Percentiles rank a stretch among this genome's conserved stretches.
These are phyloP conservation scores for Wickerhamiella cacticola DNA, from an alignment of 805 yeast genomes.

Conservation along the genomic window DNA sequence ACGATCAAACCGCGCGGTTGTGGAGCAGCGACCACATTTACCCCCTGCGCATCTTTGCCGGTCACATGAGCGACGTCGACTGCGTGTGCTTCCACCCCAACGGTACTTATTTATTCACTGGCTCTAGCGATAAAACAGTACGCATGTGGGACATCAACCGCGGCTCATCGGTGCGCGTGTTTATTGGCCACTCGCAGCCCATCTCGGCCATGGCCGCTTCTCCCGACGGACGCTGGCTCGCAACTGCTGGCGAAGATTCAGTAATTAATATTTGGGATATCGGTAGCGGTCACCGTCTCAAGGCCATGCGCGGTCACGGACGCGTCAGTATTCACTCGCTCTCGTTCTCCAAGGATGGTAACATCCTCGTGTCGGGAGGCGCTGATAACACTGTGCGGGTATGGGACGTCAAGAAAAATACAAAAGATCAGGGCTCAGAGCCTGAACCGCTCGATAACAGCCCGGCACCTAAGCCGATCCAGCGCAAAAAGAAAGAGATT, in stretches of 20 bases:
- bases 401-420: slow-evolving; percentile 87
- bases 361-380: slow-evolving; percentile 80
- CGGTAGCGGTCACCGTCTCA: slow-evolving; percentile 77
- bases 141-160: slow-evolving; percentile 95
- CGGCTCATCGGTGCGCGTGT: slow-evolving; percentile 83
- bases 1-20: slow-evolving; percentile 91
- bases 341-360: slow-evolving; percentile 76
- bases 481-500: slow-evolving; percentile 44
- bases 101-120: slow-evolving; percentile 87
- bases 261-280: slow-evolving; percentile 86
- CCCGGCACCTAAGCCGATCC: slow-evolving; percentile 15
- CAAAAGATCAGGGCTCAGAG: slow-evolving; percentile 71
- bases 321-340: slow-evolving; percentile 73
- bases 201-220: slow-evolving; percentile 76
- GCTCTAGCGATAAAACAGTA: slow-evolving; percentile 88
- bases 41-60: slow-evolving; percentile 92
- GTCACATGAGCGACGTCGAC: slow-evolving; percentile 93
- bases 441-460: slow-evolving; percentile 46
- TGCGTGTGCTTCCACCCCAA: slow-evolving; percentile 93
- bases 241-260: slow-evolving; percentile 89
- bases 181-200: slow-evolving; percentile 87
- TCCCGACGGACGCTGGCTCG: slow-evolving; percentile 95
- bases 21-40: slow-evolving; percentile 98
- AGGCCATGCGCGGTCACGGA: slow-evolving; percentile 93
- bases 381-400: slow-evolving; percentile 87